Percentiles rank a stretch among this genome's conserved stretches.
Evolutionary conservation across 2,329 filamentous ascomycete genomes (phyloP).

Genomic region (Ophiocordyceps camponoti-floridani): DNA sequence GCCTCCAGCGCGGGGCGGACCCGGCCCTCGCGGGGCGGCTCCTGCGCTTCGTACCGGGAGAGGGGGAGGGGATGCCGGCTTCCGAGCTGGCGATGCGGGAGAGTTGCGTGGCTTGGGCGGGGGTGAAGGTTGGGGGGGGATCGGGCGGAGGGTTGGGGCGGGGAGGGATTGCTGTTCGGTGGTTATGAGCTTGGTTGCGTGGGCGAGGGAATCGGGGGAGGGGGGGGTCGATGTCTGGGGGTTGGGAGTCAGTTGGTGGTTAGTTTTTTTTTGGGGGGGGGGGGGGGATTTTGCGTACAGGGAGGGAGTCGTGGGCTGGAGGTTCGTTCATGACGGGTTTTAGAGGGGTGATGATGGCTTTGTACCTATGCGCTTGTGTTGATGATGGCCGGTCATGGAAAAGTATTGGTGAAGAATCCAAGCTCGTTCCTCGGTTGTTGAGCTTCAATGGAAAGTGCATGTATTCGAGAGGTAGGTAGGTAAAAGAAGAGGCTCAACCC

Average conservation of each 20-base stretch:
- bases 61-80: conserved; percentile 44
- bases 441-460: too few relatives aligned
- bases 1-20: conserved; percentile 47
- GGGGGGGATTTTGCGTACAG: neutral
- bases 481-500: too few relatives aligned
- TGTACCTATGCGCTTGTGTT: too few relatives aligned
- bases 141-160: neutral
- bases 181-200: neutral
- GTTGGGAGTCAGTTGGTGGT: too few relatives aligned
- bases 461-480: too few relatives aligned
- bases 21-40: conserved; percentile 20
- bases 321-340: too few relatives aligned
- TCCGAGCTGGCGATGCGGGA: conserved; percentile 33
- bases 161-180: neutral
- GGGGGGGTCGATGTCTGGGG: neutral
- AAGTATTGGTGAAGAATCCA: too few relatives aligned
- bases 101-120: conserved; percentile 50
- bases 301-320: neutral
- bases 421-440: too few relatives aligned
- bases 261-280: neutral
- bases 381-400: too few relatives aligned
- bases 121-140: conserved; percentile 29
- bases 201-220: too few relatives aligned
- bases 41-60: conserved; percentile 64
- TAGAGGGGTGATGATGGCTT: too few relatives aligned